These are phyloP conservation scores for Mortierella polycephala DNA, from an alignment of 371 early-diverging fungal genomes.

Conservation along the genomic window DNA sequence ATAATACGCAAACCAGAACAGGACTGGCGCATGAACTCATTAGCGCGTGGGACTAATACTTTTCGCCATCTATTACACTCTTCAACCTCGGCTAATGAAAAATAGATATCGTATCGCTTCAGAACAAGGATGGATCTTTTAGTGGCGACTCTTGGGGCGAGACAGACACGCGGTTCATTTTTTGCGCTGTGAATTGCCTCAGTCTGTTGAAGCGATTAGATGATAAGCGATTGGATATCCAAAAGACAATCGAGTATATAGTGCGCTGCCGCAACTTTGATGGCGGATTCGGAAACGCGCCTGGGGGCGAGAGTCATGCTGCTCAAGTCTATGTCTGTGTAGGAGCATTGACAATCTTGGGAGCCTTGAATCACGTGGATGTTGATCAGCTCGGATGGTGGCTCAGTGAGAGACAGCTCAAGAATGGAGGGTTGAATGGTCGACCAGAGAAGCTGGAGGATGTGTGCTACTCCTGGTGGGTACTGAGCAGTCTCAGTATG, in stretches of 20 bases:
- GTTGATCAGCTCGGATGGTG: constrained; percentile 85
- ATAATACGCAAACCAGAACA: neutral
- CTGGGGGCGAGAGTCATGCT: constrained; percentile 96
- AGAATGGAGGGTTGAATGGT: constrained; percentile 96
- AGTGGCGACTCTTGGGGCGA: constrained; percentile 96
- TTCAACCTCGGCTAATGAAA: neutral
- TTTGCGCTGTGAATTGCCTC: constrained; percentile 83
- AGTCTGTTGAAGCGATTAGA: constrained; percentile 81
- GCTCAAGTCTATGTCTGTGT: constrained; percentile 97
- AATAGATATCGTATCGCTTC: constrained; percentile 39
- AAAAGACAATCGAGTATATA: constrained; percentile 82
- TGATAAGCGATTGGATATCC: constrained; percentile 68
- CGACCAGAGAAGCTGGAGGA: constrained; percentile 98
- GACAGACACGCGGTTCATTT: constrained; percentile 94
- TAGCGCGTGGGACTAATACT: neutral
- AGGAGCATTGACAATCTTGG: constrained; percentile 84
- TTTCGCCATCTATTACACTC: neutral
- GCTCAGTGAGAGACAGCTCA: constrained; percentile 94
- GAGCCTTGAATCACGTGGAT: constrained; percentile 79
- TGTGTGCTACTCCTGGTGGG: constrained; percentile 99
- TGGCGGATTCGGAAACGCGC: constrained; percentile 96
- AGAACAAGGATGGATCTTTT: constrained; percentile 83
- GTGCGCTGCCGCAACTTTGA: constrained; percentile 92
- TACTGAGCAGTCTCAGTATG: constrained; percentile 89
- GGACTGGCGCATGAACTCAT: neutral